A percentile compares a stretch with the other conserved stretches of the same genome.
Conservation (phyloP, 2,329 filamentous ascomycete genomes). For the Drechmeria coniospora region DNA sequence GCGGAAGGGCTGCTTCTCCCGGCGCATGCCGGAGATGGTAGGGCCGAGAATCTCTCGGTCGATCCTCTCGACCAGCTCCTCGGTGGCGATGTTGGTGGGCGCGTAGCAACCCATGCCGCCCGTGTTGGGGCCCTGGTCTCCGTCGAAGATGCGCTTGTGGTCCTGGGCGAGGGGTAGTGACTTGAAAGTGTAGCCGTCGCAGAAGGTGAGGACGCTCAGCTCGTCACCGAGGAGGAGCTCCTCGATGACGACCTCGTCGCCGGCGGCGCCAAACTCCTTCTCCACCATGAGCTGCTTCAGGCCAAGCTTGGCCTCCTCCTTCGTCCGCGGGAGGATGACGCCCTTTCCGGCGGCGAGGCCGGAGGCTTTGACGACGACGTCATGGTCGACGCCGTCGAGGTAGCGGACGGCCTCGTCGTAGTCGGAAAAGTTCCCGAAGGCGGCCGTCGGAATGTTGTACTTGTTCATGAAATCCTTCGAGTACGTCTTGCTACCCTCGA, state of each 20-base stretch:
- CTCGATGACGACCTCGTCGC: constrained; percentile 87
- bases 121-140: constrained; percentile 82
- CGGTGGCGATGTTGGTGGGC: constrained; percentile 65
- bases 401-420: constrained; percentile 61
- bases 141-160: constrained; percentile 88
- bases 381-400: constrained; percentile 52
- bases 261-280: constrained; percentile 72
- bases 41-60: constrained; percentile 75
- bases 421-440: constrained; percentile 75
- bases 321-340: constrained; percentile 72
- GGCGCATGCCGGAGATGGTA: constrained; percentile 75
- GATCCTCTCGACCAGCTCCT: constrained; percentile 60
- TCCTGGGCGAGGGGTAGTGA: constrained; percentile 86
- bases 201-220: constrained; percentile 80
- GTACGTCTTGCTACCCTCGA: constrained; percentile 96
- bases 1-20: constrained; percentile 58
- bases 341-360: constrained; percentile 91
- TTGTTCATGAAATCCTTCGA: constrained; percentile 96
- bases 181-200: constrained; percentile 71
- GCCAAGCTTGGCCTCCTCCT: constrained; percentile 67
- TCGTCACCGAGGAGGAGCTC: constrained; percentile 88
- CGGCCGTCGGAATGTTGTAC: constrained; percentile 77
- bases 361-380: constrained; percentile 85
- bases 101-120: constrained; percentile 98
- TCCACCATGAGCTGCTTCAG: constrained; percentile 84